Base-by-base conservation (phyloP, 1,284 basidiomycete genomes). In the Sanghuangporus sanghuang region DNA sequence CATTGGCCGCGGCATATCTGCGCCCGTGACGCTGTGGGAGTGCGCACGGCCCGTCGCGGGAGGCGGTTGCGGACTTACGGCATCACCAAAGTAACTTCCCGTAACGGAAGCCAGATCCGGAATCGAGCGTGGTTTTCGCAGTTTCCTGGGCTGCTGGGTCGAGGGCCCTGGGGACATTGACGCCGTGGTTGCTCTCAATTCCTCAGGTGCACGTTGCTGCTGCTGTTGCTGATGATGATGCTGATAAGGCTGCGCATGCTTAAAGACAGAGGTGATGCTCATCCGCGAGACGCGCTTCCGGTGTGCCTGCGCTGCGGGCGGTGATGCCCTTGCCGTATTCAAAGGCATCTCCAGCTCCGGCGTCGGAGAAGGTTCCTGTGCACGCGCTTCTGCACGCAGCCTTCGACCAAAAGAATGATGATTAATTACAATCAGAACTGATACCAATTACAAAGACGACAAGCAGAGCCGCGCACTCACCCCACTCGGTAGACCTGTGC, bases 11-110 rank as follows among this genome's bases (percentile, higher is more conserved):
- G 82, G 79, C 57, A 85, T 77, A 66, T 92, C 89, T 16, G 82
- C 85, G 6, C 84, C 84, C 0, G 89, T 91, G 18, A 92, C 89
- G 70, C 88, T 91, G 66, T 90, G 85, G 6, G 89, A 90, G 70
- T 91, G 89, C 2, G 79, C 82, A 23, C 89, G 83, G 36, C 85
- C 85, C 0, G 79, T 78, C 12, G 71, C 61, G 23, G 72, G 66
- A 0, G 71, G 68, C 14, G 75, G 71, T 56, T 71, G 70, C 18
- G 60, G 23, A 57, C 56, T 52, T 38, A 54, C 58, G 23, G 58
- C 50, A 55, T 64, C 63, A 39, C 62, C 63, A 44, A 59, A 55
- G 50, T 62, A 63, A n/a, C 66, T 64, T 16, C 64, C 61, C 32
- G 66, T 49, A 32, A 49, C 56, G 8, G 62, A 77, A 57, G 76